A percentile compares a stretch with the other conserved stretches of the same genome.
These are phyloP conservation scores for Infundibulicybe gibba DNA, from an alignment of 768 basidiomycete genomes.

Conservation along the genomic window DNA sequence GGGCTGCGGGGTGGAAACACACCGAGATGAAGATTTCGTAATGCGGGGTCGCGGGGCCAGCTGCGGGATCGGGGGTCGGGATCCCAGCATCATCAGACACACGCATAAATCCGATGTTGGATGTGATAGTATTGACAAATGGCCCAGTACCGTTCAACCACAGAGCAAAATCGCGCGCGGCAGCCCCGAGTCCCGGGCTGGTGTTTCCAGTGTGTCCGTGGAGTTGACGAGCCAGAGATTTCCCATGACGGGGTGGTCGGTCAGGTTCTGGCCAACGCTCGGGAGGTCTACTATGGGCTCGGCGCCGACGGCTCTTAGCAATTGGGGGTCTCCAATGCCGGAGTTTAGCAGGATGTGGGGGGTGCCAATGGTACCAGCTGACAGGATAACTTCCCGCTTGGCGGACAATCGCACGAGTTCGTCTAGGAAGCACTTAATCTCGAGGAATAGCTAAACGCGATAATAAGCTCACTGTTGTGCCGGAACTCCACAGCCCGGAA, in stretches of 20 bases:
- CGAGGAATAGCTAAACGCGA: too few relatives aligned
- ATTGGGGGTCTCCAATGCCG: slow-evolving; percentile 27
- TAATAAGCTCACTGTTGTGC: too few relatives aligned
- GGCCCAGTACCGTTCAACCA: slow-evolving; percentile 13
- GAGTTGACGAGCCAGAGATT: slow-evolving; percentile 21
- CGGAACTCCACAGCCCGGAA: slow-evolving; percentile 11
- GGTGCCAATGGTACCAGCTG: too few relatives aligned
- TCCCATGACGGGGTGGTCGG: slow-evolving; percentile 26
- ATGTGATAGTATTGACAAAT: slow-evolving; percentile 11
- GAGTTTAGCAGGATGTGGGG: slow-evolving; percentile 31
- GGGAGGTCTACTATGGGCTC: slow-evolving; percentile 24
- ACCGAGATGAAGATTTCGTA: slow-evolving; percentile 21
- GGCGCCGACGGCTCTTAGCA: slow-evolving; percentile 20
- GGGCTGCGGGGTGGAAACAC: background rate
- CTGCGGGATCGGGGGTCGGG: slow-evolving; percentile 17
- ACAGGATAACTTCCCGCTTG: too few relatives aligned
- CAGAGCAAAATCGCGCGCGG: slow-evolving; percentile 7
- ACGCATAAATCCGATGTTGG: slow-evolving; percentile 19
- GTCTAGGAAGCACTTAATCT: too few relatives aligned
- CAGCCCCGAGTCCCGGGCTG: slow-evolving; percentile 12
- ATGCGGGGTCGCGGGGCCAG: slow-evolving; percentile 22
- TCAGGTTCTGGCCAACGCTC: slow-evolving; percentile 32
- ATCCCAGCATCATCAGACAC: slow-evolving; percentile 13
- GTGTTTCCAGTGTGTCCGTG: slow-evolving; percentile 22
- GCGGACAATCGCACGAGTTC: slow-evolving; percentile 5